Conservation (phyloP, 768 basidiomycete genomes). For the Sporobolomyces phaffii region DNA sequence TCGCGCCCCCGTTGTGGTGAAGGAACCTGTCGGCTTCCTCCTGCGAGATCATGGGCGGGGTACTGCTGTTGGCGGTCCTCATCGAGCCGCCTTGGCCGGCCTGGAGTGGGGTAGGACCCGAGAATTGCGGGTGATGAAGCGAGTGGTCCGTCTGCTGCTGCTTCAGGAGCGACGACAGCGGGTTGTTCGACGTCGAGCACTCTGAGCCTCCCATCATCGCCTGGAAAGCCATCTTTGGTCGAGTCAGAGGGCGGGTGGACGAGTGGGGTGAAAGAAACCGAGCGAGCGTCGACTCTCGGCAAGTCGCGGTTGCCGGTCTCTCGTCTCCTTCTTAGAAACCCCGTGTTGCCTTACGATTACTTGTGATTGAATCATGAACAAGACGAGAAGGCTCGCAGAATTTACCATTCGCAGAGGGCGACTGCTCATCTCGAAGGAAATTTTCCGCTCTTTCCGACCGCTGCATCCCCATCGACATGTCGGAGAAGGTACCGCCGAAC, state of each 20-base stretch:
- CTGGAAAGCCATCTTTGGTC: slow-evolving; percentile 38
- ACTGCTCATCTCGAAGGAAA: too few species aligned
- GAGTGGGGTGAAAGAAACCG: neutral
- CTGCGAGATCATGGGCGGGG: neutral
- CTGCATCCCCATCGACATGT: neutral
- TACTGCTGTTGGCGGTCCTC: neutral
- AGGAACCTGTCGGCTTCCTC: slow-evolving; percentile 36
- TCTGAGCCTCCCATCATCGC: slow-evolving; percentile 61
- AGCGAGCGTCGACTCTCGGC: neutral
- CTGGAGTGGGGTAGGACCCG: neutral
- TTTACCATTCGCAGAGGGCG: too few species aligned
- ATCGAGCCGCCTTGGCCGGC: neutral
- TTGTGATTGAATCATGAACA: too few species aligned
- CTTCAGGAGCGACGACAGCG: slow-evolving; percentile 80
- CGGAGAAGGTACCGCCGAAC: slow-evolving; percentile 22
- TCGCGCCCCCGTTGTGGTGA: neutral
- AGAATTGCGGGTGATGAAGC: slow-evolving; percentile 64
- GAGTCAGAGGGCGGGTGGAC: neutral
- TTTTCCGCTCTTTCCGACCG: too few species aligned
- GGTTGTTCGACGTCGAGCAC: slow-evolving; percentile 76
- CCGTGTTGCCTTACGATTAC: too few species aligned
- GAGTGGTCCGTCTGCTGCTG: slow-evolving; percentile 83
- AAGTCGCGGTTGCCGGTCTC: too few species aligned
- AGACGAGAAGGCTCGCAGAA: too few species aligned
- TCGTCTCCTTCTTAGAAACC: too few species aligned